Evolutionary conservation across 1,284 basidiomycete species (phyloP).

Genomic region (Sphagnurus paluster): DNA sequence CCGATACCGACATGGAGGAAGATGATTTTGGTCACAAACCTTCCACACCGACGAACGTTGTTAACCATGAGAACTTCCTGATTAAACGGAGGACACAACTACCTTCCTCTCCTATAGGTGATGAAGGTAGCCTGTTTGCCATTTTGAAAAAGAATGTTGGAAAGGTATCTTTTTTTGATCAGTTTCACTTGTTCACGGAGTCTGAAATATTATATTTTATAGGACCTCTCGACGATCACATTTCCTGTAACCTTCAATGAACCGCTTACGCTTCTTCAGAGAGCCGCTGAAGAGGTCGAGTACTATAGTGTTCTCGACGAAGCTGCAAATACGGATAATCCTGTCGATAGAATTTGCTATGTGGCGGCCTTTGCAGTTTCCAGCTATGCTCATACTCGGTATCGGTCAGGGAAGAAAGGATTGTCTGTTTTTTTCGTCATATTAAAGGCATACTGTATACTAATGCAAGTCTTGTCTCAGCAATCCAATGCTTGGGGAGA

Average conservation of each 20-base stretch:
- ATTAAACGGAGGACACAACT: conserved; percentile 61
- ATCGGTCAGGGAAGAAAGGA: conserved; percentile 81
- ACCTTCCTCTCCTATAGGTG: conserved; percentile 66
- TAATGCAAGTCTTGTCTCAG: conserved; percentile 34
- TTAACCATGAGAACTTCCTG: conserved; percentile 18
- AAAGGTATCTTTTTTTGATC: conserved; percentile 52
- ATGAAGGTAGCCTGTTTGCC: conserved; percentile 86
- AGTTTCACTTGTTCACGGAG: too few species aligned
- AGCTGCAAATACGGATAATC: conserved; percentile 63
- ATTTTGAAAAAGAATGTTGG: conserved; percentile 93
- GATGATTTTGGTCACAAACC: conserved; percentile 21
- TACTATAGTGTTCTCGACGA: conserved; percentile 71
- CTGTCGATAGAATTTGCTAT: conserved; percentile 72
- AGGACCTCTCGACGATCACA: conserved; percentile 86
- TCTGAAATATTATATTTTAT: not conserved
- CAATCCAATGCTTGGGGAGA: conserved; percentile 88
- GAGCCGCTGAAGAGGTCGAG: conserved; percentile 82
- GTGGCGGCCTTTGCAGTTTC: conserved; percentile 86
- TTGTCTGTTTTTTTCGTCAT: conserved; percentile 58
- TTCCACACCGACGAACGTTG: conserved; percentile 1
- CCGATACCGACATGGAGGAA: conserved; percentile 47
- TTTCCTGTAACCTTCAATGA: conserved; percentile 91
- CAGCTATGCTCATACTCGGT: conserved; percentile 77
- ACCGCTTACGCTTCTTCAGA: conserved; percentile 80
- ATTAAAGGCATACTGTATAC: not conserved